Evolutionary conservation across 257 asterid species (phyloP).

Genomic region (Solanum chmielewskii): DNA sequence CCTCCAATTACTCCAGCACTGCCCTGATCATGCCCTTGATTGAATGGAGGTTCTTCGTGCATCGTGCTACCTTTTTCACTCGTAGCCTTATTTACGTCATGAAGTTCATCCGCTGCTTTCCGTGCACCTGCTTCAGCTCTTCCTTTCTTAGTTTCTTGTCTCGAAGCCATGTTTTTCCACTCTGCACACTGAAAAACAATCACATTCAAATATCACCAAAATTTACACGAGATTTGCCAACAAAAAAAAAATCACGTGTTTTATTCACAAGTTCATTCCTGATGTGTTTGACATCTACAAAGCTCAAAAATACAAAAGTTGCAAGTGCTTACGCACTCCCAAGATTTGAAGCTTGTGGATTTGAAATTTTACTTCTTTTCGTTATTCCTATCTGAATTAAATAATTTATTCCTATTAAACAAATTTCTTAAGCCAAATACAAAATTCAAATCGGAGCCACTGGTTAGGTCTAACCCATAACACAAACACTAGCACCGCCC

Average conservation of each 20-base stretch:
- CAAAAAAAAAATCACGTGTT: neutral
- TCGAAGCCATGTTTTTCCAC: constrained; percentile 33
- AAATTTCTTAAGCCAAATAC: neutral
- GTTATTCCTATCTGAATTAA: neutral
- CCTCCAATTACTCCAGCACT: constrained; percentile 22
- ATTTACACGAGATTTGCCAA: neutral
- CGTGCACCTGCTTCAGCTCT: constrained; percentile 46
- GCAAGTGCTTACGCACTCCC: neutral
- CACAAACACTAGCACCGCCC: neutral
- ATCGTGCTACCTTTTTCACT: neutral
- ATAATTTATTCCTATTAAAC: no score
- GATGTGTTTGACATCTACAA: neutral
- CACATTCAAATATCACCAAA: neutral
- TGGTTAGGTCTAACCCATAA: neutral
- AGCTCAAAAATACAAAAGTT: neutral
- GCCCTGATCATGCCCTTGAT: neutral
- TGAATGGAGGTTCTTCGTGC: neutral
- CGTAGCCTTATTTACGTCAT: constrained; percentile 29
- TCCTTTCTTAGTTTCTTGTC: constrained; percentile 29
- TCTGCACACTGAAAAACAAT: neutral
- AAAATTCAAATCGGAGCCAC: no score
- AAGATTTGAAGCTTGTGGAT: no score
- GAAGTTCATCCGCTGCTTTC: constrained; percentile 48
- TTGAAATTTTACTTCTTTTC: neutral
- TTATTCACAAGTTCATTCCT: neutral